Percentiles rank a stretch among this genome's conserved stretches.
phyloP scores from a whole-genome alignment of 202 grass and related monocot genomes.

The Bolboschoenoplectus hybrid region DNA sequence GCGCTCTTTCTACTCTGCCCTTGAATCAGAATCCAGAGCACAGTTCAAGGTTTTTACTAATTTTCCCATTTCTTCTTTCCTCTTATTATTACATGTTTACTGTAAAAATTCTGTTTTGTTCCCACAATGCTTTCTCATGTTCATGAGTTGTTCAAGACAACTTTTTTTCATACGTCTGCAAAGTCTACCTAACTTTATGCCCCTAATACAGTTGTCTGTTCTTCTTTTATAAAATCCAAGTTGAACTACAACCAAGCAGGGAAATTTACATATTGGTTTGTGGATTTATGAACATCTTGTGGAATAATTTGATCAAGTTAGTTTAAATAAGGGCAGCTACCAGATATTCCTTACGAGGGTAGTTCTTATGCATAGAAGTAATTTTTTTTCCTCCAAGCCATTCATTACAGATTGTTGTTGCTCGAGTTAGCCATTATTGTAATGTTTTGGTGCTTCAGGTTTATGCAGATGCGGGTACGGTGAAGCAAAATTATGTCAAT shows the following conservation, averaged over 20 bases:
- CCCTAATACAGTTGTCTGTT: neutral
- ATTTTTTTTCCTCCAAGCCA: neutral
- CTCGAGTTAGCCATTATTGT: neutral
- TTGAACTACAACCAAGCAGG: neutral
- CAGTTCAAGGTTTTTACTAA: constrained; percentile 81
- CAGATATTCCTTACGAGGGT: neutral
- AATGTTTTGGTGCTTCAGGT: constrained; percentile 56
- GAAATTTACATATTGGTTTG: constrained; percentile 26
- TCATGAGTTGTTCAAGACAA: neutral
- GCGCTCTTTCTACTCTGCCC: constrained; percentile 74
- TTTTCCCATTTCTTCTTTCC: neutral
- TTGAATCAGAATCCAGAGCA: constrained; percentile 92
- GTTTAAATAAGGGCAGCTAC: constrained; percentile 19
- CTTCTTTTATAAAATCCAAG: constrained; percentile 3
- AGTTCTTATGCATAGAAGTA: neutral
- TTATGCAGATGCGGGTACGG: constrained; percentile 94
- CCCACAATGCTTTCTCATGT: constrained; percentile 20
- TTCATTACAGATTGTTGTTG: neutral
- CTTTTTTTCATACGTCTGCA: neutral
- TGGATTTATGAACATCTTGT: neutral
- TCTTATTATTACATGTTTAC: constrained; percentile 30
- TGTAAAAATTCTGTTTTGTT: constrained; percentile 23
- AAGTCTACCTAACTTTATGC: constrained; percentile 28
- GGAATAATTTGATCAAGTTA: constrained; percentile 20
- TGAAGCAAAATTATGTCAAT: constrained; percentile 99